A percentile compares a stretch with the other conserved stretches of the same genome.
phyloP scores from a whole-genome alignment of 2,329 filamentous ascomycete genomes.

The Xylaria sp. region DNA sequence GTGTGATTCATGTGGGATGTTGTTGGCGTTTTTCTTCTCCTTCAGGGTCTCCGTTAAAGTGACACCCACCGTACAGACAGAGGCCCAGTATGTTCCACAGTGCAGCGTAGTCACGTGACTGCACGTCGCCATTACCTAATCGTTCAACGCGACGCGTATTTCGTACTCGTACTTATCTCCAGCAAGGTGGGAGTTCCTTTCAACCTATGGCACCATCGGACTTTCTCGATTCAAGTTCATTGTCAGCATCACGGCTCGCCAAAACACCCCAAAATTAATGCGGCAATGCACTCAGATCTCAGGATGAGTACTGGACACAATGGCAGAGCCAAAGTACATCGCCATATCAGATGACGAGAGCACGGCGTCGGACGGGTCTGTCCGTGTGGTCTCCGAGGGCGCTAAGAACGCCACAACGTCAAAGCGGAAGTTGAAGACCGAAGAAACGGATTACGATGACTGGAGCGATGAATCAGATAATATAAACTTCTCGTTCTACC shows the following conservation, averaged over 20 bases:
- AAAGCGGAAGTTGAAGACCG: slow-evolving; percentile 24
- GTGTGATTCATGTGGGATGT: no score
- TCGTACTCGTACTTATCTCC: background rate
- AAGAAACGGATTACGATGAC: slow-evolving; percentile 16
- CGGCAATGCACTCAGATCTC: slow-evolving; percentile 15
- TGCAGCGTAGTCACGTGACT: background rate
- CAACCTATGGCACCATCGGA: background rate
- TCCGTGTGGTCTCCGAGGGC: slow-evolving; percentile 1
- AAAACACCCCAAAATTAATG: background rate
- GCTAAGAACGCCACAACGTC: slow-evolving; percentile 4
- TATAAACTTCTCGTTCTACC: slow-evolving; percentile 11
- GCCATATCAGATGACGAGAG: slow-evolving; percentile 28
- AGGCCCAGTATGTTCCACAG: no score
- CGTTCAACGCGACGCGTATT: background rate
- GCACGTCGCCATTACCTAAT: background rate
- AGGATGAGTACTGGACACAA: slow-evolving; percentile 11
- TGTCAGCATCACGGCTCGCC: background rate
- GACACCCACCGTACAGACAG: no score
- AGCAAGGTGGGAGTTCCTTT: background rate
- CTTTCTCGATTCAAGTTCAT: background rate
- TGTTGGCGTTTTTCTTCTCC: no score
- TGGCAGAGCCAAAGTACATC: slow-evolving; percentile 21
- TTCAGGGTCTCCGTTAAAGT: no score
- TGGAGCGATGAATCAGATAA: slow-evolving; percentile 30
- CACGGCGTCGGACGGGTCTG: slow-evolving; percentile 21